phyloP scores from a whole-genome alignment of 768 basidiomycete genomes.

The Tulasnella sp. region DNA sequence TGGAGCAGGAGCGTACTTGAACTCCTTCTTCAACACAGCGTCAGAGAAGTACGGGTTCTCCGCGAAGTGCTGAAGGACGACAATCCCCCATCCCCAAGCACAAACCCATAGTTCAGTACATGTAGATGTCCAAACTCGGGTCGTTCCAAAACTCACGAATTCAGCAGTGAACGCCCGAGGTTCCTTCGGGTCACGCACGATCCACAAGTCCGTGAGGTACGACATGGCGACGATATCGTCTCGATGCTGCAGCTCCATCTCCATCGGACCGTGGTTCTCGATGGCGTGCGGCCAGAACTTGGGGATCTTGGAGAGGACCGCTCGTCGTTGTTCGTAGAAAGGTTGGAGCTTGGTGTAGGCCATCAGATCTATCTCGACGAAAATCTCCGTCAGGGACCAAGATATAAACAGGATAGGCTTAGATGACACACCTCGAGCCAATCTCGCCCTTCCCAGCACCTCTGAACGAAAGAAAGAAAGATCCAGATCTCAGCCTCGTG shows the following conservation, averaged over 20 bases:
- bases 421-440: background rate
- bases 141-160: conserved; percentile 55
- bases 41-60: conserved; percentile 77
- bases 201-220: conserved; percentile 79
- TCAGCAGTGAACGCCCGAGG: conserved; percentile 74
- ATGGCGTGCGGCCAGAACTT: conserved; percentile 84
- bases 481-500: background rate
- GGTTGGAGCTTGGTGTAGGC: background rate
- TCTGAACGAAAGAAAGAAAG: background rate
- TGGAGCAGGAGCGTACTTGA: conserved; percentile 47
- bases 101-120: background rate
- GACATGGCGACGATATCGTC: conserved; percentile 72
- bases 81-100: background rate
- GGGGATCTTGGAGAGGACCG: conserved; percentile 48
- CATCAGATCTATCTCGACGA: background rate
- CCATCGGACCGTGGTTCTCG: conserved; percentile 56
- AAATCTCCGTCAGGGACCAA: background rate
- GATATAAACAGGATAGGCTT: background rate
- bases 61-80: conserved; percentile 53
- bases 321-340: conserved; percentile 55
- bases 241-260: conserved; percentile 55
- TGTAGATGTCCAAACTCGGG: background rate
- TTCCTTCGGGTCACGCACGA: conserved; percentile 59
- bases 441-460: background rate
- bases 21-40: conserved; percentile 68